These are phyloP conservation scores for Martensiomyces pterosporus DNA, from an alignment of 192 early-diverging fungal genomes.

Conservation along the genomic window DNA sequence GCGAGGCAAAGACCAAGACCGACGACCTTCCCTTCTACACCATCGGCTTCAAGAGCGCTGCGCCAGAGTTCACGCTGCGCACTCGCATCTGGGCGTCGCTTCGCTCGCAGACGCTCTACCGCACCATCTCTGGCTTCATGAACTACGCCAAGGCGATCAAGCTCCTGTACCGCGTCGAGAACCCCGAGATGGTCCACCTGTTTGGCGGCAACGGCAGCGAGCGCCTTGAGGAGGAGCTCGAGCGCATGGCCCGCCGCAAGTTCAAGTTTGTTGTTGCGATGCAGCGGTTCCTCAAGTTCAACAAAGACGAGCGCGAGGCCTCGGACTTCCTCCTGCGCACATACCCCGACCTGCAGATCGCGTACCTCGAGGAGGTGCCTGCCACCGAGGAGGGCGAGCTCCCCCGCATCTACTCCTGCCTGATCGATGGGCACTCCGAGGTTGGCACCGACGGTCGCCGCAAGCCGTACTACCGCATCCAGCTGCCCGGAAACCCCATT, in stretches of 20 bases:
- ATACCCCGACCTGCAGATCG: slow-evolving; percentile 76
- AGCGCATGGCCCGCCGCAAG: slow-evolving; percentile 67
- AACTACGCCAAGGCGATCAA: slow-evolving; percentile 84
- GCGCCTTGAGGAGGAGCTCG: slow-evolving; percentile 65
- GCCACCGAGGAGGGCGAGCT: slow-evolving; percentile 58
- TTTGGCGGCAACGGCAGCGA: slow-evolving; percentile 61
- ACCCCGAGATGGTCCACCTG: slow-evolving; percentile 66
- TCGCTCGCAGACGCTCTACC: slow-evolving; percentile 80
- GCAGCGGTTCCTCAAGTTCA: slow-evolving; percentile 81
- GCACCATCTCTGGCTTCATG: slow-evolving; percentile 84
- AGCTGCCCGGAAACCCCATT: slow-evolving; percentile 79
- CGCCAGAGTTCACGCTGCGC: slow-evolving; percentile 76
- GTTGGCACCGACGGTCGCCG: slow-evolving; percentile 64
- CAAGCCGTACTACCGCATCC: slow-evolving; percentile 71
- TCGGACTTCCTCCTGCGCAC: slow-evolving; percentile 70
- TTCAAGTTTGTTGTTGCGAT: slow-evolving; percentile 82
- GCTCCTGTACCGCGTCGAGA: slow-evolving; percentile 73
- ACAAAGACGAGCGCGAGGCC: slow-evolving; percentile 68
- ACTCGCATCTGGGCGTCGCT: slow-evolving; percentile 87
- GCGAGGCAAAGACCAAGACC: slow-evolving; percentile 61
- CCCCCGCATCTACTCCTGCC: slow-evolving; percentile 54
- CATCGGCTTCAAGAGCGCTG: slow-evolving; percentile 76
- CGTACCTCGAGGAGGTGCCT: slow-evolving; percentile 72
- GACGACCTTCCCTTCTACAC: slow-evolving; percentile 79
- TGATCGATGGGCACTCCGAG: slow-evolving; percentile 79